Conservation (phyloP, 371 early-diverging fungal species). For the Mucor circinelloides region DNA sequence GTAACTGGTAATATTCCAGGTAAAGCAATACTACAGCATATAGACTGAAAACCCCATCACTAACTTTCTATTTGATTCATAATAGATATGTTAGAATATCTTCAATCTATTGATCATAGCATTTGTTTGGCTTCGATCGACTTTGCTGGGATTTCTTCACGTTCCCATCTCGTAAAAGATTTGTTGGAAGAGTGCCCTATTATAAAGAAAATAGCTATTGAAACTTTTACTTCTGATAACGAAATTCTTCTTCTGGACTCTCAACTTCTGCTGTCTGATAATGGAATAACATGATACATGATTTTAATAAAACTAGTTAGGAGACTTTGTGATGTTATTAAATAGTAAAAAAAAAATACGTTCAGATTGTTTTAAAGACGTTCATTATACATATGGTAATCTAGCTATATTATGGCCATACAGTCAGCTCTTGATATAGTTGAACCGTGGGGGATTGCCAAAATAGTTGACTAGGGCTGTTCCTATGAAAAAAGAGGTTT, state of each 20-base stretch:
- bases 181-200: conserved; percentile 19
- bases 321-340: too few relatives aligned
- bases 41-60: conserved; percentile 19
- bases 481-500: too few relatives aligned
- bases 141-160: conserved; percentile 21
- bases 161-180: conserved; percentile 22
- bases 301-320: too few relatives aligned
- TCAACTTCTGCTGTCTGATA: conserved; percentile 15
- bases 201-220: conserved; percentile 18
- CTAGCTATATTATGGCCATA: too few relatives aligned
- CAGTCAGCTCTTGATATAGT: too few relatives aligned
- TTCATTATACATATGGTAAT: too few relatives aligned
- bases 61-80: conserved; percentile 24
- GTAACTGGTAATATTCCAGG: conserved; percentile 24
- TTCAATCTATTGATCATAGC: conserved; percentile 15
- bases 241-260: conserved; percentile 17
- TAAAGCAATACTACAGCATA: conserved; percentile 22
- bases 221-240: conserved; percentile 20
- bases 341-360: too few relatives aligned
- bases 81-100: conserved; percentile 22
- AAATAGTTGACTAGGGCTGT: too few relatives aligned
- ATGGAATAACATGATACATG: neutral
- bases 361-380: too few relatives aligned
- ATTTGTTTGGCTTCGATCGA: conserved; percentile 21
- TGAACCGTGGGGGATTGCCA: too few relatives aligned